Evolutionary conservation across 192 early-diverging fungal species (phyloP).

Genomic region (Mortierella antarctica): DNA sequence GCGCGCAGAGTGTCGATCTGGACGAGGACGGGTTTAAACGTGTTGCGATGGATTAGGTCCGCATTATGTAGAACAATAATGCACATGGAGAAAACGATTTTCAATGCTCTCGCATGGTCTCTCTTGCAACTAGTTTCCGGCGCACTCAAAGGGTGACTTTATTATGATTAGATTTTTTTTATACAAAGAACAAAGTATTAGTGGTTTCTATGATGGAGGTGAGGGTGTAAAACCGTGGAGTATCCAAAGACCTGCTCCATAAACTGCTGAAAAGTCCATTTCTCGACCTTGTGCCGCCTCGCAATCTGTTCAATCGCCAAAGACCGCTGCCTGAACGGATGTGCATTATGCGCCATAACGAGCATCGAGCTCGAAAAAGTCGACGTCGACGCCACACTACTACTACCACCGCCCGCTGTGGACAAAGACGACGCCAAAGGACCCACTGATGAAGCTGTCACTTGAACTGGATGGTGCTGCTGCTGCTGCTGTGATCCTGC

Average conservation of each 20-base stretch:
- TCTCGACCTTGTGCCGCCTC: slow-evolving; percentile 40
- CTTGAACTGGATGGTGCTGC: neutral
- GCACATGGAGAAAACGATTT: too few species aligned
- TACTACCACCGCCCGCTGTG: neutral
- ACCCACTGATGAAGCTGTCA: neutral
- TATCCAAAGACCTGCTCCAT: slow-evolving; percentile 53
- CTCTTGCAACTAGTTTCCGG: too few species aligned
- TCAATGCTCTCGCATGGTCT: too few species aligned
- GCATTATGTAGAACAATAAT: too few species aligned
- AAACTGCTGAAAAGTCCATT: slow-evolving; percentile 52
- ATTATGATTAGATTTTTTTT: too few species aligned
- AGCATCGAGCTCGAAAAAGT: slow-evolving; percentile 22
- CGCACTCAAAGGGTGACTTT: too few species aligned
- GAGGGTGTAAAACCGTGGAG: slow-evolving; percentile 9
- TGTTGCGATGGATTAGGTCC: too few species aligned
- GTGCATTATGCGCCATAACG: slow-evolving; percentile 11
- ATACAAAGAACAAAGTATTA: neutral
- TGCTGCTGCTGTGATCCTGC: slow-evolving; percentile 4
- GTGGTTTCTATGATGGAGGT: slow-evolving; percentile 11
- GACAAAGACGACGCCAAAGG: neutral
- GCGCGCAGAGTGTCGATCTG: too few species aligned
- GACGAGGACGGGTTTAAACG: too few species aligned
- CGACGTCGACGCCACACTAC: slow-evolving; percentile 2
- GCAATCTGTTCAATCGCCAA: slow-evolving; percentile 40
- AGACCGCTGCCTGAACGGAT: slow-evolving; percentile 42